Conservation (phyloP, 768 basidiomycete species). For the Boletus rubroflammeus region DNA sequence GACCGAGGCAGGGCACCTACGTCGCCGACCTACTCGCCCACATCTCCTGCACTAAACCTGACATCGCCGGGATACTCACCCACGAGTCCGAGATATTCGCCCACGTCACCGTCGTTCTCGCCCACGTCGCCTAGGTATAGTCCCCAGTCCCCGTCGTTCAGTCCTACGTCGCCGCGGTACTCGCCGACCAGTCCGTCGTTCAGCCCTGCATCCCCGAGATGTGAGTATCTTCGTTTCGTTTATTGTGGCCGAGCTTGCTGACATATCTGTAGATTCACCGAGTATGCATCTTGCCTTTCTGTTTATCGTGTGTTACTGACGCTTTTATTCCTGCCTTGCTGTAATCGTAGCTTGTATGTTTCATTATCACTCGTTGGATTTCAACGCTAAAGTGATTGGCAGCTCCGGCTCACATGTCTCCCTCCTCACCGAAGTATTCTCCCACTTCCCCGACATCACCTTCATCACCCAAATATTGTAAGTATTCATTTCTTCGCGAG, state of each 20-base stretch:
- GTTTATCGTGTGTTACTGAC: conserved; percentile 24
- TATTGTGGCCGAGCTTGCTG: neutral
- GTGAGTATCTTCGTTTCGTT: conserved; percentile 42
- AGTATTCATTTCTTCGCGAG: conserved; percentile 25
- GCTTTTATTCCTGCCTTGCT: neutral
- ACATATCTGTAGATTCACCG: conserved; percentile 58
- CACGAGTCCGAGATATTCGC: conserved; percentile 81
- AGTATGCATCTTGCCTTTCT: conserved; percentile 48
- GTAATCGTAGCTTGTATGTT: conserved; percentile 57
- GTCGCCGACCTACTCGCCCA: conserved; percentile 86
- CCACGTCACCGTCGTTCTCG: conserved; percentile 81
- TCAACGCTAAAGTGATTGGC: conserved; percentile 9
- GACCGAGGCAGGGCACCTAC: conserved; percentile 60
- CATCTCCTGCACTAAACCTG: conserved; percentile 76
- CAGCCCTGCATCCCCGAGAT: conserved; percentile 90
- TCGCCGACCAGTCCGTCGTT: conserved; percentile 90
- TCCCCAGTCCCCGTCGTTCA: conserved; percentile 87
- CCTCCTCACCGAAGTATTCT: conserved; percentile 88
- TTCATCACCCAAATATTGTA: conserved; percentile 90
- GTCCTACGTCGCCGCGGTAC: conserved; percentile 85
- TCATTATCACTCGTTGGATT: neutral
- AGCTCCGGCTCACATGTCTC: conserved; percentile 83
- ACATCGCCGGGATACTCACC: conserved; percentile 71
- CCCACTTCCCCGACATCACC: conserved; percentile 92
- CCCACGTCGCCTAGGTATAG: conserved; percentile 83